Evolutionary conservation across 2,329 filamentous ascomycete genomes (phyloP).

Genomic region (Nemania diffusa): DNA sequence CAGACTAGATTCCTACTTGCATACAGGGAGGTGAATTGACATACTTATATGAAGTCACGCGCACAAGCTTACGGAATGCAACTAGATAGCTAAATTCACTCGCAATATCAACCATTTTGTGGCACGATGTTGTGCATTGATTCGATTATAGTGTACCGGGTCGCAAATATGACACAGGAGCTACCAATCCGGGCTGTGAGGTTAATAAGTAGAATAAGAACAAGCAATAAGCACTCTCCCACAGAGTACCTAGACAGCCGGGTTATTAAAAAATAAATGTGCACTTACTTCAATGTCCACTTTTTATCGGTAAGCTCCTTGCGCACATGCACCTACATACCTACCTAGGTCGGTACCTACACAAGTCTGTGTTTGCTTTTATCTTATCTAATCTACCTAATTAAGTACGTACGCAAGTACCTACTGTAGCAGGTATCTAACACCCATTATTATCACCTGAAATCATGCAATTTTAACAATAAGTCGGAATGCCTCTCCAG

Average conservation of each 20-base stretch:
- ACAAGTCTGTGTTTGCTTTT: too few species aligned
- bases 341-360: too few species aligned
- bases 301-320: too few species aligned
- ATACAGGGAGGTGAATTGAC: too few species aligned
- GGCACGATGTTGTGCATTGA: not conserved
- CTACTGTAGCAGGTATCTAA: not conserved
- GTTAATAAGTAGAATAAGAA: too few species aligned
- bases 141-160: not conserved
- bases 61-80: not conserved
- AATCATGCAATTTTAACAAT: not conserved
- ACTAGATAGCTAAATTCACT: too few species aligned
- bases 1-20: not conserved
- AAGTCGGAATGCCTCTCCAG: conserved; percentile 49
- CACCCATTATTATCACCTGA: too few species aligned
- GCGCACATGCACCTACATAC: too few species aligned
- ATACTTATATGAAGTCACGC: not conserved
- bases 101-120: not conserved
- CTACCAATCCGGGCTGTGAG: not conserved
- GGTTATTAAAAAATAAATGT: too few species aligned
- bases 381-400: not conserved
- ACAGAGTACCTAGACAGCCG: too few species aligned
- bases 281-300: too few species aligned
- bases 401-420: not conserved
- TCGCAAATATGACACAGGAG: not conserved
- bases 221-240: too few species aligned